Evolutionary conservation across 2,329 filamentous ascomycete genomes (phyloP), one percentile per base, ranked within the genome.

Genomic region (Trichophaea hybrida): DNA sequence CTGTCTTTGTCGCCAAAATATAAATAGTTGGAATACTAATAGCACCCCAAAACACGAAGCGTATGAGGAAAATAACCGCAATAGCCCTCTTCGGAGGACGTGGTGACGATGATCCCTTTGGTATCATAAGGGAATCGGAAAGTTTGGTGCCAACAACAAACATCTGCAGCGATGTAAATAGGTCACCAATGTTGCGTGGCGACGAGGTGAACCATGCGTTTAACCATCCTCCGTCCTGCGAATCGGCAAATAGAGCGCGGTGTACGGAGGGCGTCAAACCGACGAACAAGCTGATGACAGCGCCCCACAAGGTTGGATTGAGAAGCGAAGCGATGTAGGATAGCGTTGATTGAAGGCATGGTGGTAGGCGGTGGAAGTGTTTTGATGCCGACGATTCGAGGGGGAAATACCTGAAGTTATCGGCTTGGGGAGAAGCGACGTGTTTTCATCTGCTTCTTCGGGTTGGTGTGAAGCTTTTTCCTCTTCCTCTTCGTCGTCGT

Each of bases 91-190:
- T 78, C 0, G 78, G 77, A 5, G 81, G 71, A 1, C 67, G 65
- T 34, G 71, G 71, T 49, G 72, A 71, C 38, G 74, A 66, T 56
- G 75, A 68, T 52, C 74, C 71, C 35, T 71, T 69, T 64, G 74
- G 75, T 68, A 76, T 74, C 60, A 73, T 73, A 59, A 74, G 69
- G 4, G 32, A 17, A 59, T 56, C 43, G 58, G 77, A 80, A 1
- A 86, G 74, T 64, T 82, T 82, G n/a, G 83, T 79, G 1, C 83
- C 82, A 0, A 83, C 81, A 0, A 85, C 76, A 13, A 86, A 76
- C 13, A 85, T 79, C 34, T 84, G 83, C 32, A 84, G 71, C 0
- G 80, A 76, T 0, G 83, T 80, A 68, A 86, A 86, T 0, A 86
- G 73, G 0, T 76, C 74, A 2, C 83, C 82, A 24, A 85, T 74